These are phyloP conservation scores for Kluyveromyces sp. DNA, from an alignment of 1,139 yeast genomes.

Conservation along the genomic window DNA sequence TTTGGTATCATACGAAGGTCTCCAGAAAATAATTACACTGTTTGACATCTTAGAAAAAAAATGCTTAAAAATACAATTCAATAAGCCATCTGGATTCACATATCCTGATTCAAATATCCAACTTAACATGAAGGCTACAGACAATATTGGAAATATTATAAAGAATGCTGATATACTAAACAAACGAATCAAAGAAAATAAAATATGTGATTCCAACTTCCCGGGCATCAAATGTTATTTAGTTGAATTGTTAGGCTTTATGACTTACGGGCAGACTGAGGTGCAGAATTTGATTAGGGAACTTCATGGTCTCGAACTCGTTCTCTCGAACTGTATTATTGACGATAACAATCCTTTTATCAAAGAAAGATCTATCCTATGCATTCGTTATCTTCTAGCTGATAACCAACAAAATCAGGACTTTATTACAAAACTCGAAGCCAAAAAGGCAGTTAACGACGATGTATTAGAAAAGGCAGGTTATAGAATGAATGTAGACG, in stretches of 20 bases:
- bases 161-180: constrained; percentile 12
- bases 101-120: constrained; percentile 5
- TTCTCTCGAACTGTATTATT: constrained; percentile 74
- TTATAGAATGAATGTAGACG: constrained; percentile 46
- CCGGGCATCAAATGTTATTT: constrained; percentile 56
- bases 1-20: constrained; percentile 42
- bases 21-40: constrained; percentile 39
- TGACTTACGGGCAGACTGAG: constrained; percentile 43
- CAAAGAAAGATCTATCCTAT: constrained; percentile 75
- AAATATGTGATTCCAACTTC: constrained; percentile 35
- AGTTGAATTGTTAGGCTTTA: constrained; percentile 51
- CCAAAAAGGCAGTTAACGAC: constrained; percentile 43
- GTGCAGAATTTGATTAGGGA: constrained; percentile 65
- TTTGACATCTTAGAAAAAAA: constrained; percentile 45
- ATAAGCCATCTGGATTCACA: constrained; percentile 18
- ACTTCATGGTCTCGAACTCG: constrained; percentile 58
- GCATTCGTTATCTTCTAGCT: constrained; percentile 60
- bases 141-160: constrained; percentile 25
- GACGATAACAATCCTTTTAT: constrained; percentile 86
- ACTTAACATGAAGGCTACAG: constrained; percentile 24
- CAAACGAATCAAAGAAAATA: constrained; percentile 16
- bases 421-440: constrained; percentile 60
- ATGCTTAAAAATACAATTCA: constrained; percentile 30
- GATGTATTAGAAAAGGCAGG: constrained; percentile 50
- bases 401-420: constrained; percentile 62